phyloP scores from a whole-genome alignment of 257 asterid genomes.

The Catharanthus roseus region DNA sequence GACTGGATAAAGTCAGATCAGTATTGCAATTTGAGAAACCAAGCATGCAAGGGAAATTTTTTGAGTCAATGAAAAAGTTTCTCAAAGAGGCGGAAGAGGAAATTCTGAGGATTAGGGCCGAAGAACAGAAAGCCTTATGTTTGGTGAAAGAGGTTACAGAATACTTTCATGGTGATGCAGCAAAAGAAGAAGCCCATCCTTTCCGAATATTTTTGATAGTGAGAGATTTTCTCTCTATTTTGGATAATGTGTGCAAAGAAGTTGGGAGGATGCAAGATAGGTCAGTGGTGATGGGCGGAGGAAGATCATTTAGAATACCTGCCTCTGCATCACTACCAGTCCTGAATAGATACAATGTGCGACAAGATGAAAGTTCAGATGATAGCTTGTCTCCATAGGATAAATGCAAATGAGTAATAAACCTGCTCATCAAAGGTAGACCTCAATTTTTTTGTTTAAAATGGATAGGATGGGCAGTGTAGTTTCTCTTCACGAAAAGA shows the following conservation, averaged over 20 bases:
- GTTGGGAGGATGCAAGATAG: conserved; percentile 76
- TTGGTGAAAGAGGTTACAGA: conserved; percentile 77
- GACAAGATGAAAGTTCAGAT: conserved; percentile 34
- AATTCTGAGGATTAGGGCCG: conserved; percentile 49
- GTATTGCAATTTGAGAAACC: conserved; percentile 53
- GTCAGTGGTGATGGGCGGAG: conserved; percentile 62
- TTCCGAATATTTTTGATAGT: conserved; percentile 80
- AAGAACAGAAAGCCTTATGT: conserved; percentile 53
- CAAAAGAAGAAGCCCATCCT: conserved; percentile 96
- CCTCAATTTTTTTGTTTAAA: not conserved
- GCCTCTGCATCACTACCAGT: conserved; percentile 59
- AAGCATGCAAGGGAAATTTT: conserved; percentile 54
- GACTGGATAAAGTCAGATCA: conserved; percentile 65
- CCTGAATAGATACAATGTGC: conserved; percentile 52
- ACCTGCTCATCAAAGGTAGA: not conserved
- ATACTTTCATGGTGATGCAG: conserved; percentile 89
- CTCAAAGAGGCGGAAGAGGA: conserved; percentile 60
- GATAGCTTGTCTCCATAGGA: conserved; percentile 44
- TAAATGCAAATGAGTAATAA: conserved; percentile 4
- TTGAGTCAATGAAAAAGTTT: conserved; percentile 63
- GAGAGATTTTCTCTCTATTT: conserved; percentile 67
- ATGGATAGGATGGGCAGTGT: not conserved
- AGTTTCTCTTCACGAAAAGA: not conserved
- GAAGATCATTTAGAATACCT: conserved; percentile 74
- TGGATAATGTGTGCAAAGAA: conserved; percentile 84